Evolutionary conservation across 225 moss, liverwort and hornwort genomes (phyloP), one percentile per base, ranked within the genome.

Genomic region (Climacium dendroides): DNA sequence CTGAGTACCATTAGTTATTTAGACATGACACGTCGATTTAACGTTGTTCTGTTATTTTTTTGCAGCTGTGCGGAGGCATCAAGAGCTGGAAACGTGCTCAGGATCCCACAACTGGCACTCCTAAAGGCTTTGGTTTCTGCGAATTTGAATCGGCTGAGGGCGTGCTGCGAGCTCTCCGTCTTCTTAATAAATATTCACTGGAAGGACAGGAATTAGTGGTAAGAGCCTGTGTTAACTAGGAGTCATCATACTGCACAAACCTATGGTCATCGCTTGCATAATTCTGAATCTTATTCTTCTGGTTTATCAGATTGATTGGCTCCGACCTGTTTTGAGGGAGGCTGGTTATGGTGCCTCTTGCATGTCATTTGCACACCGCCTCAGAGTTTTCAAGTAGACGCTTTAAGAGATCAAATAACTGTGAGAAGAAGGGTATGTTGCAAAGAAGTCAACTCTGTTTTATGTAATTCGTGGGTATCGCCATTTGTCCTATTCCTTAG

Each of bases 161-260:
- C 86, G 98, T 98, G 80, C 94, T 98, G 67, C 94, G 98, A 83
- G 98, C 97, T 48, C 93, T 98, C 55, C 94, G 98, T 34, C 96
- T 98, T 74, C 93, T 98, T 54, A 97, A 97, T 85, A 96, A 96
- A 88, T 98, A 91, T 86, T 93, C 95, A 60, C 93, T 98, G 72
- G 98, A 98, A 92, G 98, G 98, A 87, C 98, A 98, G 89, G 98
- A 98, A 88, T 90, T 98, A 91, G 98, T 98, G 97, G 98, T 98
- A 93, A 80, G 93, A 74, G 52, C 85, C 80, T 88, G 83, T 78
- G 30, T 39, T 77, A 80, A 85, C 80, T 37, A 87, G 84, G 85
- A 73, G 87, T 89, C 88, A 81, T 89, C 87, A 81, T 89, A 84
- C 84, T 88, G 88, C 87, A 78, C 84, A 82, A 88, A 78, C 83